Conservation (phyloP, 768 basidiomycete genomes). For the Dictyophora rubrovolvata region DNA sequence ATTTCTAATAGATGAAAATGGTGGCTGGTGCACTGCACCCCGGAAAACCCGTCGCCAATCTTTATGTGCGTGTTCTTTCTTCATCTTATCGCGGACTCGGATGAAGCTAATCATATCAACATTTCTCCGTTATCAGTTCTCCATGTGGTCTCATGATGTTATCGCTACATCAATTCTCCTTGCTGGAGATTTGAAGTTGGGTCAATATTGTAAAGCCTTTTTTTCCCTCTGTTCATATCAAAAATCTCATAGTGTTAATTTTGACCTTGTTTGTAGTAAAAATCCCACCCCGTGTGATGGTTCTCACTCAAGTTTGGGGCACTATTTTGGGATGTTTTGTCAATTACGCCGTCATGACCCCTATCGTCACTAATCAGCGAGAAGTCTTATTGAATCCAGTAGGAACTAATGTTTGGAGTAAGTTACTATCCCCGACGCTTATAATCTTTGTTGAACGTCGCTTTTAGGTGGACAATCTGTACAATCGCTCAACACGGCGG, state of each 20-base stretch:
- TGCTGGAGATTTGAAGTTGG: slow-evolving; percentile 27
- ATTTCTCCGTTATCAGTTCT: slow-evolving; percentile 35
- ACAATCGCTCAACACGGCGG: slow-evolving; percentile 46
- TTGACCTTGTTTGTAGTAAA: slow-evolving; percentile 25
- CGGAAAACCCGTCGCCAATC: slow-evolving; percentile 57
- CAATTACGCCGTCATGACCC: slow-evolving; percentile 39
- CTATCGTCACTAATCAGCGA: slow-evolving; percentile 36
- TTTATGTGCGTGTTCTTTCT: slow-evolving; percentile 36
- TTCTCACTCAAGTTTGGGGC: slow-evolving; percentile 56
- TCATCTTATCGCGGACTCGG: background rate
- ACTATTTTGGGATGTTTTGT: slow-evolving; percentile 38
- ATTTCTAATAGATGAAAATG: slow-evolving; percentile 40
- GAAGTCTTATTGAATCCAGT: slow-evolving; percentile 39
- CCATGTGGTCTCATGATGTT: slow-evolving; percentile 60
- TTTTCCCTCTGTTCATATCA: background rate
- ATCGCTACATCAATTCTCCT: slow-evolving; percentile 43
- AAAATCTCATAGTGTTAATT: background rate
- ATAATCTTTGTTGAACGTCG: background rate
- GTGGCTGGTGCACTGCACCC: slow-evolving; percentile 49
- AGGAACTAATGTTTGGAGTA: slow-evolving; percentile 50
- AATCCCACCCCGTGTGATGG: slow-evolving; percentile 57
- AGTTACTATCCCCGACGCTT: background rate
- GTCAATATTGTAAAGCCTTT: slow-evolving; percentile 27
- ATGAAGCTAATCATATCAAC: background rate
- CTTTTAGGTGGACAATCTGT: slow-evolving; percentile 33